Percentiles rank a stretch among this genome's conserved stretches.
Evolutionary conservation across 2,329 filamentous ascomycete genomes (phyloP).

Genomic region (Fusarium kyushuense): DNA sequence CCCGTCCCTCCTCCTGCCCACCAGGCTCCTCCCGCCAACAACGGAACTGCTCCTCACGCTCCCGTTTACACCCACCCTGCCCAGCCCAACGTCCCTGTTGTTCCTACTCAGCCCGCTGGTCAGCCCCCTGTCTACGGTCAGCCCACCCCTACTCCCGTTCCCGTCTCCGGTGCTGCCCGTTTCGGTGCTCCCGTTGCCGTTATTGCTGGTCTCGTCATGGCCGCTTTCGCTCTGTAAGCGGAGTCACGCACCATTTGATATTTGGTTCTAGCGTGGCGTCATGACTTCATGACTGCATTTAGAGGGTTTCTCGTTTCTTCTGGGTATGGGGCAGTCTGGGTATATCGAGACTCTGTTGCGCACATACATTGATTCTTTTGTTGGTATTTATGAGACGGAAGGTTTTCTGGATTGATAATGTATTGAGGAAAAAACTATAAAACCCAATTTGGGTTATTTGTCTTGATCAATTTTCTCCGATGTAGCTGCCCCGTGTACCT

Average conservation of each 20-base stretch:
- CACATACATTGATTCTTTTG: slow-evolving; percentile 48
- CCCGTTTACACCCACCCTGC: slow-evolving; percentile 39
- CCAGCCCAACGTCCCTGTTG: slow-evolving; percentile 41
- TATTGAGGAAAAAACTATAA: slow-evolving; percentile 48
- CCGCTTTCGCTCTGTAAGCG: slow-evolving; percentile 59
- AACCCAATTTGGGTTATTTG: slow-evolving; percentile 47
- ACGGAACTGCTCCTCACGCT: slow-evolving; percentile 28
- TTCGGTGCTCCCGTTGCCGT: slow-evolving; percentile 55
- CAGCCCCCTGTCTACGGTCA: slow-evolving; percentile 43
- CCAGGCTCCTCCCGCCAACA: slow-evolving; percentile 35
- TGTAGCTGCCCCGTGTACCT: slow-evolving; percentile 46
- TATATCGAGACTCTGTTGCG: slow-evolving; percentile 46
- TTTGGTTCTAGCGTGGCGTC: slow-evolving; percentile 46
- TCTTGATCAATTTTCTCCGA: slow-evolving; percentile 44
- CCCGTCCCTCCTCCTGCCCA: slow-evolving; percentile 17
- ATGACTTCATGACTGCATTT: slow-evolving; percentile 50
- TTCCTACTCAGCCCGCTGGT: slow-evolving; percentile 34
- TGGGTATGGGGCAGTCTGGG: slow-evolving; percentile 44
- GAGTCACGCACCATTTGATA: slow-evolving; percentile 30
- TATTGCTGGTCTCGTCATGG: slow-evolving; percentile 57
- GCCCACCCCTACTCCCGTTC: slow-evolving; percentile 39
- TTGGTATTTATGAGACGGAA: slow-evolving; percentile 45
- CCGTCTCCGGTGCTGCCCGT: slow-evolving; percentile 49
- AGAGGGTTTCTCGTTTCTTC: slow-evolving; percentile 48
- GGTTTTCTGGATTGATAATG: slow-evolving; percentile 50